Conservation (phyloP, 208 protist genomes). For the Phytomonas sp. region DNA sequence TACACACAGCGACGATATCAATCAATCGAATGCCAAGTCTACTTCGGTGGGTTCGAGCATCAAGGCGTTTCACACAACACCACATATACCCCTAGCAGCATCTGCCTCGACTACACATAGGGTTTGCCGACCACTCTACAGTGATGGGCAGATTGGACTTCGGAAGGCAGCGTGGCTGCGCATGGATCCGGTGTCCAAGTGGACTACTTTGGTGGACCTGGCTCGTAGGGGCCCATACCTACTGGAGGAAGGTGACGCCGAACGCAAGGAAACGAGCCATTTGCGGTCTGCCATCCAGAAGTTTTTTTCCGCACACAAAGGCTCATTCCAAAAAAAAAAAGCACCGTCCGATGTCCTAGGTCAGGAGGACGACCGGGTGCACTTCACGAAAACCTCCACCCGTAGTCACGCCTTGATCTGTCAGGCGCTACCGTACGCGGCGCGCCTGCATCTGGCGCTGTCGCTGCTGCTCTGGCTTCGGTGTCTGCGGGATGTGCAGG, state of each 20-base stretch:
- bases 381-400: slow-evolving; percentile 15
- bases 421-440: slow-evolving; percentile 39
- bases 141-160: slow-evolving; percentile 9
- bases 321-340: background rate
- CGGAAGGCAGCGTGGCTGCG: slow-evolving; percentile 40
- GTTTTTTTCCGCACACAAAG: background rate
- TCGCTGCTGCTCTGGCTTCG: slow-evolving; percentile 64
- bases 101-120: too few relatives aligned
- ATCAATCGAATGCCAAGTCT: background rate
- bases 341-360: slow-evolving; percentile 5
- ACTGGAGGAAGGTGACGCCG: slow-evolving; percentile 17
- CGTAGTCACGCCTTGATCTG: slow-evolving; percentile 24
- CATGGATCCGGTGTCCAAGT: slow-evolving; percentile 63
- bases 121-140: background rate
- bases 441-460: slow-evolving; percentile 46
- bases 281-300: background rate
- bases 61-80: background rate
- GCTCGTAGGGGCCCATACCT: slow-evolving; percentile 39
- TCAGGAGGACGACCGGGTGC: slow-evolving; percentile 16
- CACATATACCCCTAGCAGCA: background rate
- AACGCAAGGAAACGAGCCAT: background rate
- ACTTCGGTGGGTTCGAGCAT: background rate
- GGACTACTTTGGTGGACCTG: slow-evolving; percentile 61
- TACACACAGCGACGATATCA: background rate
- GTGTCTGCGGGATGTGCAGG: slow-evolving; percentile 54